Evolutionary conservation across 176 grass and related monocot genomes (phyloP).

Genomic region (barley (Hordeum vulgare)): DNA sequence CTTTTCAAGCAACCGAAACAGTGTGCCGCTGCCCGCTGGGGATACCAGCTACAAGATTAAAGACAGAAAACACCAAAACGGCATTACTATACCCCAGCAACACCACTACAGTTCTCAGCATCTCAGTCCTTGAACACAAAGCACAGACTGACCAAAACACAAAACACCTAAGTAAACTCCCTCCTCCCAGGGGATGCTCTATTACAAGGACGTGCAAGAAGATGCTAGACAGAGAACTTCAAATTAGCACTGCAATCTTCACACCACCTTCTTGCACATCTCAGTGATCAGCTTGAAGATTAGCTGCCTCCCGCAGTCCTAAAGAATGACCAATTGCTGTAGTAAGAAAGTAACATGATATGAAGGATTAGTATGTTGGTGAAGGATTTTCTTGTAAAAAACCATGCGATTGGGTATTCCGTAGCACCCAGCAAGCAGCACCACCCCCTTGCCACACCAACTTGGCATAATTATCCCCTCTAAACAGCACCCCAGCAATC

Average conservation of each 20-base stretch:
- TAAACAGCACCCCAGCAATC: background rate
- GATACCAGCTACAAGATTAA: background rate
- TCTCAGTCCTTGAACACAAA: background rate
- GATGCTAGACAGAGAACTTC: background rate
- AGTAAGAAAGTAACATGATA: background rate
- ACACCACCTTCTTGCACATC: background rate
- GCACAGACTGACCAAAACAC: background rate
- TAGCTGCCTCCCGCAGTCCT: background rate
- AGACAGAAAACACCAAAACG: background rate
- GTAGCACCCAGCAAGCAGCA: background rate
- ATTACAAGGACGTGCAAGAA: background rate
- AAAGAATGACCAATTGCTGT: background rate
- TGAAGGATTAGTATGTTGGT: background rate
- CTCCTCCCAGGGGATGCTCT: background rate
- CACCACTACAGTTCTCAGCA: background rate
- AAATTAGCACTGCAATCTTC: background rate
- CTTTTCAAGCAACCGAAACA: background rate
- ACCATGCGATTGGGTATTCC: background rate
- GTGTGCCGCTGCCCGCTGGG: background rate
- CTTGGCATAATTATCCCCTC: background rate
- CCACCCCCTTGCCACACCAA: background rate
- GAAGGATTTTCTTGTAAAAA: background rate
- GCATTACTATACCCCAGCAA: background rate
- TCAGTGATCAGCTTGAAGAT: background rate
- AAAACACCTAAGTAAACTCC: background rate